A percentile compares a stretch with the other conserved stretches of the same genome.
Evolutionary conservation across 208 protist genomes (phyloP).

Genomic region (Crithidia acanthocephali): DNA sequence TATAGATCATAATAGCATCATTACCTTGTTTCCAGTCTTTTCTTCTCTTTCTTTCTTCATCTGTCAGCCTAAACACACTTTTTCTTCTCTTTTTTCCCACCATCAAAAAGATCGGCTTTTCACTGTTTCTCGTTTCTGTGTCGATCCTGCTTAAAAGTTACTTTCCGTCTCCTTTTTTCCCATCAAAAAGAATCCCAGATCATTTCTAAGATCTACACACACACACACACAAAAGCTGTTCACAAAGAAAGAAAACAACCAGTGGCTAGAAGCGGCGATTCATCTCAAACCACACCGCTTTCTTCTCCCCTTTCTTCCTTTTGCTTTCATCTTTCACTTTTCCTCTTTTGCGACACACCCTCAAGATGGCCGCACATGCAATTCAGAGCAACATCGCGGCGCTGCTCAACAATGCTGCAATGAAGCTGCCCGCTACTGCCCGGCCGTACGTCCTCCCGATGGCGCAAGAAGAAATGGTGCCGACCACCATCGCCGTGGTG

Average conservation of each 20-base stretch:
- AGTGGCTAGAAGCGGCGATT: too few species aligned
- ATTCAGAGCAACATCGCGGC: slow-evolving; percentile 27
- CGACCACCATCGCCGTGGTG: slow-evolving; percentile 22
- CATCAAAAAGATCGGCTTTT: slow-evolving; percentile 5
- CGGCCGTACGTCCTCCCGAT: slow-evolving; percentile 31
- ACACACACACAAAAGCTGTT: not conserved
- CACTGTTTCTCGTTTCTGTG: not conserved
- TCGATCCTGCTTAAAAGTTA: slow-evolving; percentile 12
- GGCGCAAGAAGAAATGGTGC: slow-evolving; percentile 15
- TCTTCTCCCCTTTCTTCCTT: too few species aligned
- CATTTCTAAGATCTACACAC: too few species aligned
- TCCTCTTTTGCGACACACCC: slow-evolving; percentile 5
- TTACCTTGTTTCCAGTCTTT: slow-evolving; percentile 13
- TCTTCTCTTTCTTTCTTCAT: not conserved
- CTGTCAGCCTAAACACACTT: slow-evolving; percentile 1
- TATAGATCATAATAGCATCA: slow-evolving; percentile 28
- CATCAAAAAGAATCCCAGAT: too few species aligned
- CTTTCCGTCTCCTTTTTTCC: not conserved
- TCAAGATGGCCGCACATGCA: slow-evolving; percentile 15
- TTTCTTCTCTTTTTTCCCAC: slow-evolving; percentile 19
- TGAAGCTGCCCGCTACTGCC: slow-evolving; percentile 21
- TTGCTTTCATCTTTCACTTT: not conserved
- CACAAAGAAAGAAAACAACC: not conserved
- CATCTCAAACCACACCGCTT: too few species aligned
- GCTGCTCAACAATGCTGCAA: slow-evolving; percentile 24